Evolutionary conservation across 2,329 filamentous ascomycete genomes (phyloP), one percentile per base, ranked within the genome.

Genomic region (Aureobasidium sp.): DNA sequence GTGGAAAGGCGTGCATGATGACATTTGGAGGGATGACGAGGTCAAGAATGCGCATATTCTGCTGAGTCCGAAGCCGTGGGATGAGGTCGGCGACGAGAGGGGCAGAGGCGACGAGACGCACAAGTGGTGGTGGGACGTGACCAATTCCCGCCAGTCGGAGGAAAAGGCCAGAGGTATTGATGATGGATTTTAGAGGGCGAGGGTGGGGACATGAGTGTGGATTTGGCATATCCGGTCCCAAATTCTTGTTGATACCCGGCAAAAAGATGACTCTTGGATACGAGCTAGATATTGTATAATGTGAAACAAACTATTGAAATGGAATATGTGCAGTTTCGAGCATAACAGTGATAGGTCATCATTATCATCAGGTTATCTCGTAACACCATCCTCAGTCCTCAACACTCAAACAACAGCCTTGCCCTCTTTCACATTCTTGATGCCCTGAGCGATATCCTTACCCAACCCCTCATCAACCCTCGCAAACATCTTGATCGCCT

Each of bases 11-110:
- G 77, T 81, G 53, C 79, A 83, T 60, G 70, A 76, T 58, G 67
- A 71, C 24, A 82, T 84, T 53, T 84, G 80, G 80, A 68, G 73
- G 55, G 80, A 84, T 57, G 74, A 77, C 16, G 63, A 74, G 59
- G 77, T 83, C 17, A 83, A 82, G 69, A 83, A 83, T 59, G 69
- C 83, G 10, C 80, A 84, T 63, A 83, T 80, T 60, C 77, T 84
- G 35, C 62, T 84, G 53, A 77, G 72, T 47, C 79, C 79, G 27
- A 84, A 84, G 68, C 80, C 80, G 3, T 84, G 80, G 80, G 78
- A 83, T 56, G 79, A 83, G 65, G 70, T 66, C 51, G 61, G 66
- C 12, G 65, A 64, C 40, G 61, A 70, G 53, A 66, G 62, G 50
- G 69, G 66, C 7, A 66, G 71, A 60, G 66, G 65, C 21, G 72